A percentile compares a stretch with the other conserved stretches of the same genome.
Conservation (phyloP, 2,329 filamentous ascomycete genomes). For the Orbilia ellipsospora region DNA sequence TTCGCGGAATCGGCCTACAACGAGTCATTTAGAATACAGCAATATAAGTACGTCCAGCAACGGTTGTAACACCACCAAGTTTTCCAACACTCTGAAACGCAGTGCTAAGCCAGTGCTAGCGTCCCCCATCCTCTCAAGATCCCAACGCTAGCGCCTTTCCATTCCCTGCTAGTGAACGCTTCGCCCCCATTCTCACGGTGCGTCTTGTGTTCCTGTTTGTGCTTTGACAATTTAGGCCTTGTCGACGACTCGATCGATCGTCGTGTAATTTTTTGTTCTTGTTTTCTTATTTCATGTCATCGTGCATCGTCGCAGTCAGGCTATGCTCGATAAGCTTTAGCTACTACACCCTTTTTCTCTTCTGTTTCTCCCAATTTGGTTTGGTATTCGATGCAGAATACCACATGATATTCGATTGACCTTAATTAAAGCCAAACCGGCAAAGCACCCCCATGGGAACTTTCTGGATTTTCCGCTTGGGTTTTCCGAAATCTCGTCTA, state of each 20-base stretch:
- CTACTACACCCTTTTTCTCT: background rate
- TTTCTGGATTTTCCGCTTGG: too few species aligned
- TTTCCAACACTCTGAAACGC: slow-evolving; percentile 29
- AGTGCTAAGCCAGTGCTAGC: slow-evolving; percentile 3
- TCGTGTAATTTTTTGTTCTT: slow-evolving; percentile 14
- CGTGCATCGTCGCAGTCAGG: slow-evolving; percentile 19
- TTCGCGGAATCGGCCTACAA: too few species aligned
- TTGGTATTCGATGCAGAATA: too few species aligned
- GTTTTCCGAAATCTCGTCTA: too few species aligned
- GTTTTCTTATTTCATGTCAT: slow-evolving; percentile 30
- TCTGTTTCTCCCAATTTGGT: slow-evolving; percentile 1
- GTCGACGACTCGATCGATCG: slow-evolving; percentile 28
- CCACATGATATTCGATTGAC: too few species aligned
- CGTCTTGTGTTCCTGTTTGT: slow-evolving; percentile 7
- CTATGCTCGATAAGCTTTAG: background rate
- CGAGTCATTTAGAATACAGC: too few species aligned
- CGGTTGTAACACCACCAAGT: background rate
- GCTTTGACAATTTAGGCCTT: slow-evolving; percentile 21
- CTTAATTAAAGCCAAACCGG: too few species aligned
- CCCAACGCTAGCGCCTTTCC: slow-evolving; percentile 48
- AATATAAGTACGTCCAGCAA: too few species aligned
- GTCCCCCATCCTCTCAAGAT: slow-evolving; percentile 8
- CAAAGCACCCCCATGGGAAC: too few species aligned
- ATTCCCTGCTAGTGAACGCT: slow-evolving; percentile 31
- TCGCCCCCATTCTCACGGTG: slow-evolving; percentile 16